Base-by-base conservation (phyloP, 2,329 filamentous ascomycete genomes). In the Botrytis galanthina region DNA sequence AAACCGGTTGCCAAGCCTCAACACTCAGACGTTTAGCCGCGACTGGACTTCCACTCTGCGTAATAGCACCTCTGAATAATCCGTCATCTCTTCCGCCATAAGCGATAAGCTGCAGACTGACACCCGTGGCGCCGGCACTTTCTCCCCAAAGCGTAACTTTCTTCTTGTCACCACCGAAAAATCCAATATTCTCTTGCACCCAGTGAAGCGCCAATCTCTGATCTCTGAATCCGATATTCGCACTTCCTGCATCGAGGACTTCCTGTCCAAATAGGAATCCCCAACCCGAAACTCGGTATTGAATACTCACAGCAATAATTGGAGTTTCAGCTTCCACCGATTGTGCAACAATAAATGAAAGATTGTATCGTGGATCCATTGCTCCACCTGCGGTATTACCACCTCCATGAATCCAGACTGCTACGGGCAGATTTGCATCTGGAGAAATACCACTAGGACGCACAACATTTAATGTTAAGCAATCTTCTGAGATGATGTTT, bases 11-110 rank as follows among this genome's bases (percentile, higher is more conserved):
- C 46, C 69, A 71, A 29, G 44, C 29, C 18, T 61, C 51, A 10
- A 60, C 9, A 63, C 32, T 48, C 18, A 54, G 64, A 32, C n/a
- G 48, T 35, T n/a, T 39, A 8, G 29, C 39, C 1, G 37, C 32
- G 7, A 39, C 75, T 29, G 82, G 81, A 44, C 80, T 81, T 32
- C 86, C 87, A 37, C 84, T 86, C 76, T 89, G 81, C 59, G 84
- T 81, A 44, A 90, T 87, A 4, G 83, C 87, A 29, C 80, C 84
- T 8, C 85, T 83, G 79, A 90, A 90, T 0, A 90, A 82, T 5
- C 82, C 81, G 68, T 89, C 86, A 73, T 89, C 83, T 60, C 85
- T 79, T 4, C 86, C 86, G 7, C 83, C 83, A 73, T 86, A 86
- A 2, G 85, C 84, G 20, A 84, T 79, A 0, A 86, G 79, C 44